Evolutionary conservation across 345 rosid species (phyloP), one percentile per base, ranked within the genome.

Genomic region (Balakata baccata): DNA sequence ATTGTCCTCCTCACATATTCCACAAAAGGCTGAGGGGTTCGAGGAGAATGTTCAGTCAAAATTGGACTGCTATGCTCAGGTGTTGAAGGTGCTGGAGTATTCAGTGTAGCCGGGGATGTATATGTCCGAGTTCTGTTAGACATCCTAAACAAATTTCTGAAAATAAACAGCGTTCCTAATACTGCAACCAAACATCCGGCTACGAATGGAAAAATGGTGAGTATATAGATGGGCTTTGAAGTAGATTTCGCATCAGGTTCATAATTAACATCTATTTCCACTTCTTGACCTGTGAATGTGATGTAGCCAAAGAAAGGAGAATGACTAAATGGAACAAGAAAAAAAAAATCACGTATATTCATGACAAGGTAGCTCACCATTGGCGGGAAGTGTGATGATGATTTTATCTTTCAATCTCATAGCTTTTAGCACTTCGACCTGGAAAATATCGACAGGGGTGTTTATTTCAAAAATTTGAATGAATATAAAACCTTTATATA

Each of bases 1-100:
- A 94, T 86, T 4, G 97, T 94, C 75, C 88, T 88, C 78, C 92
- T 85, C 72, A 92, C 90, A 54, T 92, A 92, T 38, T 92, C 97
- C 66, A 94, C 79, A 51, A 89, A 94, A 2, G 97, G 96, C 78
- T 87, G 92, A 3, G 98, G 98, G 34, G 97, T 94, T 78, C 84
- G 82, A 0, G 97, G 98, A 46, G 97, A 87, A 71, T 84, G 84
- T 22, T 94, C 96, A 7, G 66, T 78, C 54, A 74, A 66, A 66
- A 64, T 64, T n/a, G 86, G 81, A 69, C 83, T 85, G 74, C 86
- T 74, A 16, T 82, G 85, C 17, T 70, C 87, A 0, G 97, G 97
- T 29, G 93, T 88, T 18, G 39, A 68, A 10, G 89, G 90, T 72
- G 82, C 86, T 52, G 79, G 3, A 41, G 64, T 58, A 29, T 37